phyloP scores from a whole-genome alignment of 2,329 filamentous ascomycete genomes.

The Colletotrichum paranaense region DNA sequence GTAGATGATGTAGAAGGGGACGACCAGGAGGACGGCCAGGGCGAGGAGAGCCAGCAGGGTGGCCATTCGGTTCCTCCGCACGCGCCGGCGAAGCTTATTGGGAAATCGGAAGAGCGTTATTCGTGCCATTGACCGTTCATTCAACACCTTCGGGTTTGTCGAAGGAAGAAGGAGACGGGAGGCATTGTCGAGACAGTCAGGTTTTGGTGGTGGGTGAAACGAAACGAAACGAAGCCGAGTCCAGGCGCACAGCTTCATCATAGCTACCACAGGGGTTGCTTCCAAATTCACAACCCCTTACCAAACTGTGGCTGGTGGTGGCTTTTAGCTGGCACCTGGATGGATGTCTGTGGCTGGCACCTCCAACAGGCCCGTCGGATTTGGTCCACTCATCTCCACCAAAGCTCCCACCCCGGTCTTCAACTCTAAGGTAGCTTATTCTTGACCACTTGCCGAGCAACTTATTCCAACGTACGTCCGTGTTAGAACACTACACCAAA shows the following conservation, averaged over 20 bases:
- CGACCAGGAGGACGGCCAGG: conserved; percentile 48
- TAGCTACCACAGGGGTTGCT: conserved; percentile 19
- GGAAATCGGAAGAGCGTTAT: conserved; percentile 65
- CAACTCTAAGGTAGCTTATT: not conserved
- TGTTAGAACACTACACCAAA: not conserved
- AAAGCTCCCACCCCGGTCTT: not conserved
- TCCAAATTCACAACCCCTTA: not conserved
- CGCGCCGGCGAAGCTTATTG: conserved; percentile 66
- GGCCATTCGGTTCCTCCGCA: conserved; percentile 68
- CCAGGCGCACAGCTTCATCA: conserved; percentile 16
- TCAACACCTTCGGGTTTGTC: conserved; percentile 24
- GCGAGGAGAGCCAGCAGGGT: conserved; percentile 58
- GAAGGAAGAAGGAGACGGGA: not conserved
- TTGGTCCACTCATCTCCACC: not conserved
- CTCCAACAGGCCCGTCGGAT: not conserved
- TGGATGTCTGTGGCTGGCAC: conserved; percentile 7
- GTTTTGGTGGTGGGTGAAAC: conserved; percentile 8
- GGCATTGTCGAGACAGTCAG: not conserved
- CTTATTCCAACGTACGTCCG: conserved; percentile 5
- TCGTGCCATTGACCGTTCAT: conserved; percentile 39
- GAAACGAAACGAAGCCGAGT: conserved; percentile 21
- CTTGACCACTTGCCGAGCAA: not conserved
- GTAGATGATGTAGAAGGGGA: conserved; percentile 66
- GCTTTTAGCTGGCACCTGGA: not conserved
- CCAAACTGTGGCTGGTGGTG: not conserved